These are phyloP conservation scores for Rhodamnia argentea DNA, from an alignment of 345 rosid genomes.

Conservation along the genomic window DNA sequence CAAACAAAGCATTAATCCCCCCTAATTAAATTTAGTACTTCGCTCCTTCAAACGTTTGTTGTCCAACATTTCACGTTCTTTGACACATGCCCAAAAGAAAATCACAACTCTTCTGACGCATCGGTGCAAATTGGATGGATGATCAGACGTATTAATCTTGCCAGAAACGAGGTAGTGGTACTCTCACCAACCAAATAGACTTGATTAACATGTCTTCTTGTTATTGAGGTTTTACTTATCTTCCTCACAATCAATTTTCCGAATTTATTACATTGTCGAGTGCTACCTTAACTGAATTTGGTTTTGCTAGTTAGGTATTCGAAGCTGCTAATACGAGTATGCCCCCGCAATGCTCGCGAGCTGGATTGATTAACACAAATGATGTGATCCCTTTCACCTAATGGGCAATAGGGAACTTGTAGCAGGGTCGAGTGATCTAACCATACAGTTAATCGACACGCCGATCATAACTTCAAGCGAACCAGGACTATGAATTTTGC, in stretches of 20 bases:
- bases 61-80: background rate
- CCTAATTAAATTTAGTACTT: background rate
- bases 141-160: background rate
- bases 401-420: accelerated
- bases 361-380: background rate
- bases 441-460: background rate
- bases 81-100: background rate
- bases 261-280: background rate
- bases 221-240: background rate
- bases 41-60: background rate
- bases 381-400: background rate
- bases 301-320: background rate
- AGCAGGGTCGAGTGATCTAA: background rate
- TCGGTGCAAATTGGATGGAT: background rate
- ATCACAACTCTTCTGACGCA: background rate
- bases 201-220: background rate
- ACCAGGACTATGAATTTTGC: background rate
- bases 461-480: background rate
- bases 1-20: no score
- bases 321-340: background rate
- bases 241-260: background rate
- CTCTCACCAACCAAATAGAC: background rate
- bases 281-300: background rate
- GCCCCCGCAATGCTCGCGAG: background rate
- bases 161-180: background rate